Evolutionary conservation across 805 yeast species (phyloP).

Genomic region (Kodamaea sagamina): DNA sequence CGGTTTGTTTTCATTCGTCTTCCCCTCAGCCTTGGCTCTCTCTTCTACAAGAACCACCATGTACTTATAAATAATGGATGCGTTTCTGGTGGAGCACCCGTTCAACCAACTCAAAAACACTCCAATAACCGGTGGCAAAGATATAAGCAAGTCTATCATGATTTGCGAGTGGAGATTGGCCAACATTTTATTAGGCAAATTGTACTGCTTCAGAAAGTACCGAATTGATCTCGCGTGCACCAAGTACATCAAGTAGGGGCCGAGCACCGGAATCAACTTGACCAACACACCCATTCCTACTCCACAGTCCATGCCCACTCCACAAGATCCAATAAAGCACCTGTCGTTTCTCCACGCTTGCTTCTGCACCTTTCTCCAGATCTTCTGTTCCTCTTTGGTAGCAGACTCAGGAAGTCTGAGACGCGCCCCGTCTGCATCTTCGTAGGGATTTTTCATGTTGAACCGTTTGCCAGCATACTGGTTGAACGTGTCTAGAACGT

Average conservation of each 20-base stretch:
- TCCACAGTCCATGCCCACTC: conserved; percentile 66
- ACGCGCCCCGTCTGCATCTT: conserved; percentile 58
- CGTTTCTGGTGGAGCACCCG: conserved; percentile 86
- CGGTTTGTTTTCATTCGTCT: conserved; percentile 1
- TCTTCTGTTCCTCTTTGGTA: conserved; percentile 57
- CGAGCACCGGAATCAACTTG: conserved; percentile 76
- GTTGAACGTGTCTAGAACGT: conserved; percentile 58
- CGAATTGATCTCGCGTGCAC: conserved; percentile 69
- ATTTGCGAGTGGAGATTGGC: conserved; percentile 79
- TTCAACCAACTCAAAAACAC: conserved; percentile 76
- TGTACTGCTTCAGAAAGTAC: conserved; percentile 56
- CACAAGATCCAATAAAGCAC: conserved; percentile 76
- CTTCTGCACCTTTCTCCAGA: conserved; percentile 72
- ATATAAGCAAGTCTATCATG: conserved; percentile 66
- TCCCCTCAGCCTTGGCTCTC: conserved; percentile 10
- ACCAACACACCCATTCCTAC: conserved; percentile 77
- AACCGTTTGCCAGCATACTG: conserved; percentile 67
- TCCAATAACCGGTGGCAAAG: conserved; percentile 82
- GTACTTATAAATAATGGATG: conserved; percentile 64
- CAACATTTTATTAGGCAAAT: conserved; percentile 57
- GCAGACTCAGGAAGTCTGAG: conserved; percentile 56
- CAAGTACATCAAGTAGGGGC: conserved; percentile 79
- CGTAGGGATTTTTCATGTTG: conserved; percentile 67
- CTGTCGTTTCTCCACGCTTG: conserved; percentile 88
- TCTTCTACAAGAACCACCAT: conserved; percentile 18